Percentiles rank a stretch among this genome's conserved stretches.
Conservation (phyloP, 2,329 filamentous ascomycete genomes). For the Rhinocladiella mackenziei region DNA sequence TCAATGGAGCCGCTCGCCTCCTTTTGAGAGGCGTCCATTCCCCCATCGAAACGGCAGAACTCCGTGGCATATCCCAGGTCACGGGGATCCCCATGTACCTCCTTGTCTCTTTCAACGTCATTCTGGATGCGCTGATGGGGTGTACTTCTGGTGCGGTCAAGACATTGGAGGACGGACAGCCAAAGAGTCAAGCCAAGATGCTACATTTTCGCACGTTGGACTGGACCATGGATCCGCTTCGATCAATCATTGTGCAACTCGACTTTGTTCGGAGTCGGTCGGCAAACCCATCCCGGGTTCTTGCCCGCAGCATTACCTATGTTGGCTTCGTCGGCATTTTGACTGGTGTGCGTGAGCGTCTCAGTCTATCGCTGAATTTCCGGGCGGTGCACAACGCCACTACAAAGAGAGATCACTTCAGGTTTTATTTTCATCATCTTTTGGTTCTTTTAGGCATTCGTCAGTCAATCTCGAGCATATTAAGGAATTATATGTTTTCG, state of each 20-base stretch:
- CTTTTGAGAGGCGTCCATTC: constrained; percentile 51
- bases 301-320: constrained; percentile 48
- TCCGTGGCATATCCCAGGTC: constrained; percentile 54
- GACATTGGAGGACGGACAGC: constrained; percentile 21
- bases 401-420: constrained; percentile 35
- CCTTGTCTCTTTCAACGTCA: constrained; percentile 59
- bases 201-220: constrained; percentile 47
- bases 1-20: constrained; percentile 42
- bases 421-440: constrained; percentile 48
- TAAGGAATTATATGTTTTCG: constrained; percentile 36
- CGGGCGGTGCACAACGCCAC: constrained; percentile 46
- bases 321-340: constrained; percentile 50
- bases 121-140: constrained; percentile 61
- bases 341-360: constrained; percentile 45
- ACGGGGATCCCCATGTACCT: constrained; percentile 56
- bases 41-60: constrained; percentile 57
- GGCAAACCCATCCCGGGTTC: constrained; percentile 32
- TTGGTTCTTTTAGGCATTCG: constrained; percentile 53
- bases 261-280: constrained; percentile 43
- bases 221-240: constrained; percentile 52
- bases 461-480: constrained; percentile 51
- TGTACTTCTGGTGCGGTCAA: constrained; percentile 57
- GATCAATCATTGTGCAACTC: constrained; percentile 50
- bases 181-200: constrained; percentile 30
- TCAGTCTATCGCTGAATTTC: constrained; percentile 51